These are phyloP conservation scores for Salix caprea DNA, from an alignment of 345 rosid genomes.

Conservation along the genomic window DNA sequence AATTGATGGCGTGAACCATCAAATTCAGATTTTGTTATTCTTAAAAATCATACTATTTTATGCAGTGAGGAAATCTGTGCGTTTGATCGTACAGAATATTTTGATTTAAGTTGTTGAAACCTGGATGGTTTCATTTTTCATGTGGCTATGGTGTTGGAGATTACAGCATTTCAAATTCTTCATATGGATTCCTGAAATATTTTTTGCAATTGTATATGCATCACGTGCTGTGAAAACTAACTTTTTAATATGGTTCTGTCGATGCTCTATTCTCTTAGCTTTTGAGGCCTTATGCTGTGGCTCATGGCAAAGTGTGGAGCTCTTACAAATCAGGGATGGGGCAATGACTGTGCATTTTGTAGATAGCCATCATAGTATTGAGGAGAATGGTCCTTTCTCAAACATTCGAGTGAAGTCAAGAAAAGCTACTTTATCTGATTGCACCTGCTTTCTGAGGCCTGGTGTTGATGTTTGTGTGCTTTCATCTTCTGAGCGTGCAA, in stretches of 20 bases:
- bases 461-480: constrained; percentile 73
- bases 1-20: background rate
- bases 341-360: constrained; percentile 35
- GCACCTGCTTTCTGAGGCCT: constrained; percentile 70
- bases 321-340: constrained; percentile 51
- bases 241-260: background rate
- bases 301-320: constrained; percentile 62
- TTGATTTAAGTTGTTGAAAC: background rate
- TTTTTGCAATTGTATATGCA: background rate
- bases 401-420: constrained; percentile 69
- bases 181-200: background rate
- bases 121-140: background rate
- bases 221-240: background rate
- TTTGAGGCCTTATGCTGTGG: constrained; percentile 59
- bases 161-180: too few relatives aligned
- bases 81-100: background rate
- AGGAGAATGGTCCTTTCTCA: constrained; percentile 43
- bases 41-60: background rate
- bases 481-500: constrained; percentile 18
- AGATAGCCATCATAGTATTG: constrained; percentile 27
- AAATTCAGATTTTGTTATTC: background rate
- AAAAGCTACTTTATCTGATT: constrained; percentile 53
- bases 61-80: background rate
- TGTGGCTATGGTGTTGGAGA: too few relatives aligned
- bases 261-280: constrained; percentile 40